Conservation (phyloP, 352 stramenopile species). For the Pythium apleroticum region DNA sequence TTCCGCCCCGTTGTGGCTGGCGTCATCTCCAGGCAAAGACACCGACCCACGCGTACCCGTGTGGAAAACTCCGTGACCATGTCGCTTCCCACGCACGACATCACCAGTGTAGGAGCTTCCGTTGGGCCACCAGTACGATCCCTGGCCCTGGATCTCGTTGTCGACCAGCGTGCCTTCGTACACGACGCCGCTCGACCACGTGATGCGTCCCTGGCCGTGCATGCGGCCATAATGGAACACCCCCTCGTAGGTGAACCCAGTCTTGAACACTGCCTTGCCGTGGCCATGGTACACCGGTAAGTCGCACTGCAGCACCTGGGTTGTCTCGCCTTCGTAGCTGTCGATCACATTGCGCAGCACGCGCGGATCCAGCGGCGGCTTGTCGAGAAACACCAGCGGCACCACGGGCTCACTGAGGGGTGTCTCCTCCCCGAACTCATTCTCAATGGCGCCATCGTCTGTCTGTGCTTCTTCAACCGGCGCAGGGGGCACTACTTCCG, state of each 20-base stretch:
- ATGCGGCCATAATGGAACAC: conserved; percentile 64
- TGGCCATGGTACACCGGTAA: conserved; percentile 62
- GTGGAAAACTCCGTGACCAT: conserved; percentile 71
- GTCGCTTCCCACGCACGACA: conserved; percentile 60
- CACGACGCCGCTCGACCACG: conserved; percentile 55
- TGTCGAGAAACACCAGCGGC: conserved; percentile 6
- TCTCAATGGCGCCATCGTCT: not conserved
- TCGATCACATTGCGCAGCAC: conserved; percentile 55
- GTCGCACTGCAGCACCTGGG: conserved; percentile 41
- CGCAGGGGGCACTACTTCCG: not conserved
- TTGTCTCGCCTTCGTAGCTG: conserved; percentile 51
- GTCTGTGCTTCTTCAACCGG: not conserved
- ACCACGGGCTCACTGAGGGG: not conserved
- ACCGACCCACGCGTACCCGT: conserved; percentile 35
- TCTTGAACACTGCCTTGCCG: conserved; percentile 52
- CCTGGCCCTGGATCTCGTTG: conserved; percentile 68
- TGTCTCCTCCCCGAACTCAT: not conserved
- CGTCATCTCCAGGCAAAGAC: not conserved
- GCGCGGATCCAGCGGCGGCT: conserved; percentile 52
- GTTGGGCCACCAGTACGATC: conserved; percentile 78
- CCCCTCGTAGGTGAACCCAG: conserved; percentile 69
- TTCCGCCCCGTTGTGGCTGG: not conserved
- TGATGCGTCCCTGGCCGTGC: conserved; percentile 70
- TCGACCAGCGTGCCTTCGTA: conserved; percentile 75
- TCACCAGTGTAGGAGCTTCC: conserved; percentile 79